Percentiles rank a stretch among this genome's conserved stretches.
phyloP scores from a whole-genome alignment of 306 rosid species.

The Arachis stenosperma region DNA sequence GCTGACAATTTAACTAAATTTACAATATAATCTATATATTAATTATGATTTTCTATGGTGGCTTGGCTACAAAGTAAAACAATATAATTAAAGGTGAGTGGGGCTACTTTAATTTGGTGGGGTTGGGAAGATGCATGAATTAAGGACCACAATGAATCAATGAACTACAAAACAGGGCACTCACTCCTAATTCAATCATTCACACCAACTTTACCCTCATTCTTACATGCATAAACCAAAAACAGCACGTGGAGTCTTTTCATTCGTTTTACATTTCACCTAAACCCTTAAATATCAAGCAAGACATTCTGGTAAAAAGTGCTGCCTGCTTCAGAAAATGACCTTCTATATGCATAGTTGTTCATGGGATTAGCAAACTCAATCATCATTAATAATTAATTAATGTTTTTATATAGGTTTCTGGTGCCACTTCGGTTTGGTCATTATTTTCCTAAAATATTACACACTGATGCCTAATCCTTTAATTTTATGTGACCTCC shows the following conservation, averaged over 20 bases:
- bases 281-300: constrained; percentile 42
- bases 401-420: background rate
- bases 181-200: constrained; percentile 49
- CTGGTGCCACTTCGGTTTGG: constrained; percentile 27
- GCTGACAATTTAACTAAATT: too few species aligned
- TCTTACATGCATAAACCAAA: constrained; percentile 42
- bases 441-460: background rate
- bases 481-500: too few species aligned
- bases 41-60: background rate
- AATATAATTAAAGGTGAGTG: constrained; percentile 34
- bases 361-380: constrained; percentile 7
- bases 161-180: background rate
- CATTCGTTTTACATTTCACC: constrained; percentile 18
- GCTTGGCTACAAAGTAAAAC: constrained; percentile 42
- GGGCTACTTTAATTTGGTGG: background rate
- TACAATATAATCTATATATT: too few species aligned
- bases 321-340: constrained; percentile 35
- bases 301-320: constrained; percentile 37
- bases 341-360: constrained; percentile 11
- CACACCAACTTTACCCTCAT: constrained; percentile 26
- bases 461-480: too few species aligned
- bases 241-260: constrained; percentile 11
- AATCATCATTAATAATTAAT: background rate
- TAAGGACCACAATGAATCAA: constrained; percentile 33
- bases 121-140: background rate